Conservation (phyloP, 192 early-diverging fungal genomes). For the Cladochytrium replicatum region DNA sequence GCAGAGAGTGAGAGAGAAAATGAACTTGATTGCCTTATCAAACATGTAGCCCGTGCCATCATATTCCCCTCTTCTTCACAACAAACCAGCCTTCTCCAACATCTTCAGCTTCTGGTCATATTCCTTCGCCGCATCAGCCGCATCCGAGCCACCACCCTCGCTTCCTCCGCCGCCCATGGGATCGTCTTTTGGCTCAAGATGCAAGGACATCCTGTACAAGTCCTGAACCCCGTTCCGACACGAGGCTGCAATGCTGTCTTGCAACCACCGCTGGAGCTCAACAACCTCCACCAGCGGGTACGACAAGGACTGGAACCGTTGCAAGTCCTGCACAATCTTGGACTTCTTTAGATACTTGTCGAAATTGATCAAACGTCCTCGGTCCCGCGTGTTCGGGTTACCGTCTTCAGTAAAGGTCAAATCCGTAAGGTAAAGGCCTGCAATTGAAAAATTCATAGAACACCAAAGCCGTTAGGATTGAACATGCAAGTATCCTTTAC, state of each 20-base stretch:
- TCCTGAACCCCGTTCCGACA: constrained; percentile 16
- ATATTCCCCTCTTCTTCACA: no score
- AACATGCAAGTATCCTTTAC: no score
- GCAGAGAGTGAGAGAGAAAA: no score
- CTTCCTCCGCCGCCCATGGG: neutral
- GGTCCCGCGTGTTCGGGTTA: constrained; percentile 33
- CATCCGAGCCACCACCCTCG: constrained; percentile 6
- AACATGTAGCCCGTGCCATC: no score
- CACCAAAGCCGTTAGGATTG: neutral
- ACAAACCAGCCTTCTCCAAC: constrained; percentile 28
- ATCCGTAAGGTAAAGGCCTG: constrained; percentile 36
- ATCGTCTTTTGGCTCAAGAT: constrained; percentile 24
- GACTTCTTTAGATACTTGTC: constrained; percentile 60
- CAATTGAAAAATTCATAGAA: neutral
- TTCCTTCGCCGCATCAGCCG: constrained; percentile 19
- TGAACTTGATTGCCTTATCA: no score
- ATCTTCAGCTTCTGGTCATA: constrained; percentile 27
- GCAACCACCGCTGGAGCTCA: constrained; percentile 23
- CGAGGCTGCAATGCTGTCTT: constrained; percentile 7
- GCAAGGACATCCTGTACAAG: constrained; percentile 23
- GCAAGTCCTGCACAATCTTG: constrained; percentile 57
- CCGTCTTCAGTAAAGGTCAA: constrained; percentile 44
- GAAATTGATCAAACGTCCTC: constrained; percentile 62
- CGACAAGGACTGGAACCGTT: constrained; percentile 64
- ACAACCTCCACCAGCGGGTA: constrained; percentile 37